A percentile compares a stretch with the other conserved stretches of the same genome.
Conservation (phyloP, 805 yeast species). For the Huiozyma sinensis region DNA sequence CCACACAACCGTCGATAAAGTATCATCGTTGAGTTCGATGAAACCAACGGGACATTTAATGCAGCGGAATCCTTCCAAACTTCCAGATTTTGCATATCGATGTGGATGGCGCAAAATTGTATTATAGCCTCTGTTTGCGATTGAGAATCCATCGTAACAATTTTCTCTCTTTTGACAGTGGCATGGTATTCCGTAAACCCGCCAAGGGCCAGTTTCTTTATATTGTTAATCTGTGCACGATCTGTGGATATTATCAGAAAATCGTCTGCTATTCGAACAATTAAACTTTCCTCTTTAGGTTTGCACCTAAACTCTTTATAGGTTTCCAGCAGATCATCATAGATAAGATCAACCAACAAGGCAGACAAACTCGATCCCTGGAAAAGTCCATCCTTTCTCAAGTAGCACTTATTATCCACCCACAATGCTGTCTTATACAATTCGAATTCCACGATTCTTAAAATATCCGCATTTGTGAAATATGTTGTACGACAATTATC, state of each 20-base stretch:
- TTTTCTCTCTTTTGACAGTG: slow-evolving; percentile 32
- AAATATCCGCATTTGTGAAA: slow-evolving; percentile 35
- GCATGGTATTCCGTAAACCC: slow-evolving; percentile 38
- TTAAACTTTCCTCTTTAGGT: slow-evolving; percentile 22
- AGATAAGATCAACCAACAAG: slow-evolving; percentile 61
- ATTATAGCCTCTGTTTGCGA: slow-evolving; percentile 8
- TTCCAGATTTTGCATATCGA: slow-evolving; percentile 27
- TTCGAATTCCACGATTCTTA: slow-evolving; percentile 40
- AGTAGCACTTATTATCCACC: slow-evolving; percentile 29
- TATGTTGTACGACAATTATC: slow-evolving; percentile 29
- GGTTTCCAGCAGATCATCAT: slow-evolving; percentile 45
- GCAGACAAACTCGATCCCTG: slow-evolving; percentile 80
- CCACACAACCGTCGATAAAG: slow-evolving; percentile 19
- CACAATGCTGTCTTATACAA: slow-evolving; percentile 40
- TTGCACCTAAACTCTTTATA: slow-evolving; percentile 21
- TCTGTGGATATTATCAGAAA: slow-evolving; percentile 56
- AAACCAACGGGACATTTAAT: slow-evolving; percentile 8
- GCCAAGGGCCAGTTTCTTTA: slow-evolving; percentile 21
- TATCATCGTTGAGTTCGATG: slow-evolving; percentile 7
- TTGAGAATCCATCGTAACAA: slow-evolving; percentile 20
- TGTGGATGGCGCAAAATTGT: slow-evolving; percentile 35
- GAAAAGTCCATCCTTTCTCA: slow-evolving; percentile 60
- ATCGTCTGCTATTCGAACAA: slow-evolving; percentile 75
- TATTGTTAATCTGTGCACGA: slow-evolving; percentile 20
- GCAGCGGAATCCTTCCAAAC: slow-evolving; percentile 27